A percentile compares a stretch with the other conserved stretches of the same genome.
These are phyloP conservation scores for Globisporangium parvum DNA, from an alignment of 352 stramenopile species.

Conservation along the genomic window DNA sequence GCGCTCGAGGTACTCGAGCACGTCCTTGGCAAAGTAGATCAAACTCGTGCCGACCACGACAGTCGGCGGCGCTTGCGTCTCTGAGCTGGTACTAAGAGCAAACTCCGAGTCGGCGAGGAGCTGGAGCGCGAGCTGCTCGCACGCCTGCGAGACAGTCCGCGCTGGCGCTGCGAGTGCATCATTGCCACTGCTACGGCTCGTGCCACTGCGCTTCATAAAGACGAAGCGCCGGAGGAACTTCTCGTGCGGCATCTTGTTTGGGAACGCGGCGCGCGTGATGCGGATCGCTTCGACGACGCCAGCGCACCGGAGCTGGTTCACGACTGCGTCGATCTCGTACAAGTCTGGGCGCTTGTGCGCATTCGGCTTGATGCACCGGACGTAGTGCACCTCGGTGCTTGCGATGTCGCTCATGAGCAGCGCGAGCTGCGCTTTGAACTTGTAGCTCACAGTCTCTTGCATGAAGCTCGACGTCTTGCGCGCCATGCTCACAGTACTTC, in stretches of 20 bases:
- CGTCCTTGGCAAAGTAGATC: constrained; percentile 92
- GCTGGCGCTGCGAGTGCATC: constrained; percentile 13
- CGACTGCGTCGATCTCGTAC: constrained; percentile 84
- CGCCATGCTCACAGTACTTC: constrained; percentile 25
- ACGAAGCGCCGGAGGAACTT: constrained; percentile 82
- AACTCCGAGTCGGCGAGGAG: constrained; percentile 29
- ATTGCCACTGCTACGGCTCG: constrained; percentile 8
- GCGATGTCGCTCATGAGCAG: constrained; percentile 85
- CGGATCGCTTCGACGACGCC: constrained; percentile 89
- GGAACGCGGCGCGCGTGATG: constrained; percentile 85
- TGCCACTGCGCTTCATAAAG: constrained; percentile 39
- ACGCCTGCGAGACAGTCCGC: constrained; percentile 57
- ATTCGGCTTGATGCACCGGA: constrained; percentile 92
- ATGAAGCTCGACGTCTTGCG: constrained; percentile 81
- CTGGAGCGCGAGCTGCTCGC: constrained; percentile 43
- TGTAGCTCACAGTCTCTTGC: constrained; percentile 86
- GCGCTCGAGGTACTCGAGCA: constrained; percentile 89
- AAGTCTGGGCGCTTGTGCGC: constrained; percentile 58
- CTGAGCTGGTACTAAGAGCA: constrained; percentile 13
- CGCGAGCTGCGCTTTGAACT: constrained; percentile 86
- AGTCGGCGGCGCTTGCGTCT: constrained; percentile 32
- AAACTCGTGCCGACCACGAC: constrained; percentile 85
- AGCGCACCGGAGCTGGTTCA: constrained; percentile 85
- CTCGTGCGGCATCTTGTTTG: constrained; percentile 93
- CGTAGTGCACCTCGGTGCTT: constrained; percentile 82